Conservation (phyloP, 2,329 filamentous ascomycete species). For the Alternaria sp. region DNA sequence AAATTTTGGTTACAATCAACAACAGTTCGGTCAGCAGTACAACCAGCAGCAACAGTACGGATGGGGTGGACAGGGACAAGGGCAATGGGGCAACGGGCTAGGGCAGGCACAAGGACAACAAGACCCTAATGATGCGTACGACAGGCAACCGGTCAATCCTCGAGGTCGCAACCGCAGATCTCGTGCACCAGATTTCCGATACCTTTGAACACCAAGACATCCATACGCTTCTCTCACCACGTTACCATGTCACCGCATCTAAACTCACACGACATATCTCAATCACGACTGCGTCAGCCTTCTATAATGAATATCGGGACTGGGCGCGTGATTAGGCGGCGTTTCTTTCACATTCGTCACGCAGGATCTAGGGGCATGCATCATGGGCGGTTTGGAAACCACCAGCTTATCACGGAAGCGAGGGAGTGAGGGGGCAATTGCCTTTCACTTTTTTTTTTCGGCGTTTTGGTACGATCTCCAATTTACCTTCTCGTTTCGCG, state of each 20-base stretch:
- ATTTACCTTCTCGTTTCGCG: not conserved
- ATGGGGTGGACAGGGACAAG: slow-evolving; percentile 14
- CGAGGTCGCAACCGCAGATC: slow-evolving; percentile 81
- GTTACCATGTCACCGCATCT: slow-evolving; percentile 5
- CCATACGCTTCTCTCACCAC: slow-evolving; percentile 6
- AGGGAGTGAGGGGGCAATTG: not conserved
- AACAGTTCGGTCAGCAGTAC: slow-evolving; percentile 12
- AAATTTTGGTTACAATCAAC: slow-evolving; percentile 18
- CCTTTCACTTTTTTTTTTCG: not conserved
- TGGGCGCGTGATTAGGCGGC: not conserved
- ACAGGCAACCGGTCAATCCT: slow-evolving; percentile 94
- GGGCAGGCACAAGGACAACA: slow-evolving; percentile 7
- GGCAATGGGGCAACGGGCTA: slow-evolving; percentile 12
- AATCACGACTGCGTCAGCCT: slow-evolving; percentile 90
- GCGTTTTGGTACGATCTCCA: not conserved
- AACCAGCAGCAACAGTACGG: slow-evolving; percentile 20
- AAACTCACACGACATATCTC: slow-evolving; percentile 13
- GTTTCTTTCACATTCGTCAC: not conserved
- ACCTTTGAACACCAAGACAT: slow-evolving; percentile 15
- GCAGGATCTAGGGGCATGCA: not conserved
- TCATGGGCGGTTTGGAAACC: not conserved
- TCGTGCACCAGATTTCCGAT: slow-evolving; percentile 78
- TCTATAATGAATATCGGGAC: slow-evolving; percentile 73
- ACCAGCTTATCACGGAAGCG: not conserved
- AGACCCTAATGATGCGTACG: slow-evolving; percentile 72